Conservation (phyloP, 2,329 filamentous ascomycete genomes). For the Juglanconis juglandina region DNA sequence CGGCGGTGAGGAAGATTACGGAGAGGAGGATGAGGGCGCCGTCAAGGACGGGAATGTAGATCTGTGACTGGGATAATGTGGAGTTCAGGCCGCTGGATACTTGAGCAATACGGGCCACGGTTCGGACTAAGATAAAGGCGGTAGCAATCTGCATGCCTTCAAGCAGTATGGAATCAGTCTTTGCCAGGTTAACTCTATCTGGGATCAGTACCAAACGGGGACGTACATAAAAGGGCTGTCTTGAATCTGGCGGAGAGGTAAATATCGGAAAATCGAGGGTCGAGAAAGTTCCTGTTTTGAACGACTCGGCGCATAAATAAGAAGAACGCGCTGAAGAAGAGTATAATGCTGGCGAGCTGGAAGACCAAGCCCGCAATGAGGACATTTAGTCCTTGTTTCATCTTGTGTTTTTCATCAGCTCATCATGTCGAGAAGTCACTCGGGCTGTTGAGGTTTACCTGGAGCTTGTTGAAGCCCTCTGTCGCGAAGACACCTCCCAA, state of each 20-base stretch:
- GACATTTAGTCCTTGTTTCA: constrained; percentile 33
- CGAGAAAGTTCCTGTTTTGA: constrained; percentile 34
- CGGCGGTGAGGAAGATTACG: constrained; percentile 32
- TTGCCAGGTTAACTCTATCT: not conserved
- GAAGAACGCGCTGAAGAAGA: constrained; percentile 36
- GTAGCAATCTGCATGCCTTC: constrained; percentile 36
- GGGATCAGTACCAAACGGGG: not conserved
- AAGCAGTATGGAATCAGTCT: not conserved
- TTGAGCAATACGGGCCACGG: constrained; percentile 39
- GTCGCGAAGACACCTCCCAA: constrained; percentile 40
- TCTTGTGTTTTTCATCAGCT: constrained; percentile 22
- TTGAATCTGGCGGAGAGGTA: constrained; percentile 42
- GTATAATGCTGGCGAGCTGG: constrained; percentile 38
- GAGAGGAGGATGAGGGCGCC: constrained; percentile 38
- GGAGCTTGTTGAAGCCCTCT: constrained; percentile 28
- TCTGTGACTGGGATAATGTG: constrained; percentile 35
- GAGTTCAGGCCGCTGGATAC: constrained; percentile 34
- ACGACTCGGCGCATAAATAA: constrained; percentile 39
- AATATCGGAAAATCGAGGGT: constrained; percentile 35
- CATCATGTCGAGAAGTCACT: not conserved
- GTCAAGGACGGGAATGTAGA: constrained; percentile 37
- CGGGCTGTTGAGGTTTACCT: constrained; percentile 31
- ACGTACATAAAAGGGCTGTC: constrained; percentile 43
- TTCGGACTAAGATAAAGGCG: constrained; percentile 36
- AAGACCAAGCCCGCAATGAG: constrained; percentile 43